phyloP scores from a whole-genome alignment of 371 early-diverging fungal genomes.

The Conidiobolus coronatus region DNA sequence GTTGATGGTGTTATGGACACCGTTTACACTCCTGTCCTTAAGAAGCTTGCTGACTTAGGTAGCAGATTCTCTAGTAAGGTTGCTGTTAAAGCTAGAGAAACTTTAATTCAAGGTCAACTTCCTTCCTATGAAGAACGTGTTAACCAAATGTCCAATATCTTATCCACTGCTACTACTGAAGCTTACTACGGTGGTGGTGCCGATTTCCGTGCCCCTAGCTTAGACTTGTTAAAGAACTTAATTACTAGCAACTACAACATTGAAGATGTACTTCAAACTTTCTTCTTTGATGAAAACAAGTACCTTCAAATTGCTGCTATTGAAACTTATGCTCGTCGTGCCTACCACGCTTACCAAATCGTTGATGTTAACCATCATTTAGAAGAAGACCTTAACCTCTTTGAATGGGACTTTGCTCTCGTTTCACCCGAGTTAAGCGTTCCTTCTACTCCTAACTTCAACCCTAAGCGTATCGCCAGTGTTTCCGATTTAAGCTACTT shows the following conservation, averaged over 20 bases:
- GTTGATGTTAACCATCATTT: conserved; percentile 54
- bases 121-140: conserved; percentile 83
- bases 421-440: conserved; percentile 24
- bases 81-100: conserved; percentile 77
- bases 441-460: conserved; percentile 12
- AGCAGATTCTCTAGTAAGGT: conserved; percentile 64
- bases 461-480: conserved; percentile 50
- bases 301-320: conserved; percentile 71
- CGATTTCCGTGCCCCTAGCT: conserved; percentile 43
- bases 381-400: conserved; percentile 28
- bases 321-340: conserved; percentile 85
- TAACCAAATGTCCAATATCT: conserved; percentile 57
- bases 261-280: conserved; percentile 80
- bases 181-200: conserved; percentile 48
- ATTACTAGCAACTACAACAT: conserved; percentile 86
- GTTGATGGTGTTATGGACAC: conserved; percentile 39
- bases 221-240: conserved; percentile 65
- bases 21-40: conserved; percentile 53
- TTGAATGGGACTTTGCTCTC: conserved; percentile 63
- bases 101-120: conserved; percentile 75
- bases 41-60: conserved; percentile 56
- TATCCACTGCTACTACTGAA: conserved; percentile 55
- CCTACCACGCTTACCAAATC: conserved; percentile 88
- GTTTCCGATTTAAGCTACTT: conserved; percentile 43
- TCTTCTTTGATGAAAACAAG: conserved; percentile 69